Evolutionary conservation across 495 filamentous ascomycete species (phyloP), one percentile per base, ranked within the genome.

Genomic region (Cercophora samala): DNA sequence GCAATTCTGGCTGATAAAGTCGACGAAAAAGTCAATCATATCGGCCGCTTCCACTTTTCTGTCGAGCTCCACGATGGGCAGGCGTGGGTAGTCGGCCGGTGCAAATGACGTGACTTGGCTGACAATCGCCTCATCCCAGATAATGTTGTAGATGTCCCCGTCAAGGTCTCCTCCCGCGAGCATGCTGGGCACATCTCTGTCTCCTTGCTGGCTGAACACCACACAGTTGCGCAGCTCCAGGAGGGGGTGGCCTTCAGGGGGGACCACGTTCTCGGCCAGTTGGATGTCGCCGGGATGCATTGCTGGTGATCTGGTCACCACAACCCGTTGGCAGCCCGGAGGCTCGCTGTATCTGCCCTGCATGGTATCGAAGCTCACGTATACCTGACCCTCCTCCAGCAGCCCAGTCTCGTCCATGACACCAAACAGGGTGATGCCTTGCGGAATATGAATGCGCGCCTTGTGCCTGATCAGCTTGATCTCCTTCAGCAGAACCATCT

Each of bases 221-320:
- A 96, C 81, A 64, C 91, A 91, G 70, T 95, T 95, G 13, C 79
- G 77, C 2, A 91, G 78, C 1, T 77, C 69, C 0, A 71, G 64
- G 1, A 95, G 82, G 0, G 90, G 88, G 53, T 88, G 90, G n/a
- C 77, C 71, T 0, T 67, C 29, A 0, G 92, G 90, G 2, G 80
- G 80, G 3, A 82, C 63, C 6, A 83, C 77, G 21, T 83, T 78
- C 0, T 82, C 77, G 0, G 86, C 86, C 1, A 81, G 65, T 76
- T 93, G 92, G 2, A 94, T 83, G 73, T 96, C 92, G 0, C 92
- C 92, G 0, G 91, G 89, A 74, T 95, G 90, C 62, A 94, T 74
- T 1, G 90, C 90, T 5, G 92, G 92, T 8, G 86, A 87, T 19
- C 91, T 80, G 4, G 92, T 91, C 21, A 96, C 79, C 3, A 91